phyloP scores from a whole-genome alignment of 2,329 filamentous ascomycete genomes.

The Blumeria hordei region DNA sequence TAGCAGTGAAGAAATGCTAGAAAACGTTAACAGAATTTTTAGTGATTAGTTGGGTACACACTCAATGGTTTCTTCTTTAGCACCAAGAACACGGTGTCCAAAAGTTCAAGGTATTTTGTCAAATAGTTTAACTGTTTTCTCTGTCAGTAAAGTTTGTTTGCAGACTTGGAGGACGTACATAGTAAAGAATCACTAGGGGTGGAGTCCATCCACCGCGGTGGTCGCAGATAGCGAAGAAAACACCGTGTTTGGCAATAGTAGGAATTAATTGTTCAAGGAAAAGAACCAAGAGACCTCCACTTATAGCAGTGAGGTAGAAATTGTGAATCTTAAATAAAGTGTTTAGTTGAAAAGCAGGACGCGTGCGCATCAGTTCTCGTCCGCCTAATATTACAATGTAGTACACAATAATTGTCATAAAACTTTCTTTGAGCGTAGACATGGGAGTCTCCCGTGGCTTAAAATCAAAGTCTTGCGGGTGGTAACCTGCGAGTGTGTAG shows the following conservation, averaged over 20 bases:
- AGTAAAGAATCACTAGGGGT: conserved; percentile 78
- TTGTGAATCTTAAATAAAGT: conserved; percentile 11
- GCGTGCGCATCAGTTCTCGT: conserved; percentile 10
- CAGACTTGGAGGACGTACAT: conserved; percentile 26
- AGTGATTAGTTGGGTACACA: conserved; percentile 2
- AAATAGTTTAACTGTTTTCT: conserved; percentile 11
- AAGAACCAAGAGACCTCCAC: conserved; percentile 8
- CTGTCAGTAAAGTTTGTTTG: conserved; percentile 18
- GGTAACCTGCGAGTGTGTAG: conserved; percentile 7
- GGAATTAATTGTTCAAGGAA: conserved; percentile 11
- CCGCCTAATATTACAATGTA: conserved; percentile 10
- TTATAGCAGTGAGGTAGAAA: conserved; percentile 9
- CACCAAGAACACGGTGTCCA: conserved; percentile 12
- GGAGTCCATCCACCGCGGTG: conserved; percentile 71
- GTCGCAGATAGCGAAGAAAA: conserved; percentile 73
- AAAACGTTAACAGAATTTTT: neutral
- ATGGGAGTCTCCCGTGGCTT: conserved; percentile 8
- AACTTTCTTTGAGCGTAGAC: conserved; percentile 9
- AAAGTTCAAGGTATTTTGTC: conserved; percentile 12
- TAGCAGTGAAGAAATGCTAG: conserved; percentile 13
- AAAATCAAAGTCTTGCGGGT: conserved; percentile 8
- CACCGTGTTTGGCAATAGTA: conserved; percentile 30
- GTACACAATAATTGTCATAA: conserved; percentile 8
- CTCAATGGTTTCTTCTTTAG: conserved; percentile 14
- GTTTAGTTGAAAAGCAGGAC: conserved; percentile 9